These are phyloP conservation scores for Fusarium euwallaceae DNA, from an alignment of 2,329 filamentous ascomycete genomes.

Conservation along the genomic window DNA sequence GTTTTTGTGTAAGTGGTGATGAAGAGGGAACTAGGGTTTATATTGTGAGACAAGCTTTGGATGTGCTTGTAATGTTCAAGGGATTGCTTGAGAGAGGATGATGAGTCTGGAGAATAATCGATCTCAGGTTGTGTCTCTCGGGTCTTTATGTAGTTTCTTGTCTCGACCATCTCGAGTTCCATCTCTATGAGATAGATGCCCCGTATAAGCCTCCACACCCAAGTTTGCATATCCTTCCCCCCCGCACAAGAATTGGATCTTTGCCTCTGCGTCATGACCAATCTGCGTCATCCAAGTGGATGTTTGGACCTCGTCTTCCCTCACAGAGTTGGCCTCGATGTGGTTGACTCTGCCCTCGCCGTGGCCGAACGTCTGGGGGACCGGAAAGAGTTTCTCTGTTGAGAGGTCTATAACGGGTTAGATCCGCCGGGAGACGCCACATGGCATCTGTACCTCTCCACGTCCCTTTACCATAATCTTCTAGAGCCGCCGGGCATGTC, in stretches of 20 bases:
- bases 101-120: slow-evolving; percentile 25
- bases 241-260: slow-evolving; percentile 31
- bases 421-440: slow-evolving; percentile 34
- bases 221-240: slow-evolving; percentile 32
- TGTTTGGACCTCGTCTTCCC: slow-evolving; percentile 33
- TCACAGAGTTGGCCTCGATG: slow-evolving; percentile 32
- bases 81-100: slow-evolving; percentile 15
- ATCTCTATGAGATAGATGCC: slow-evolving; percentile 11
- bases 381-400: slow-evolving; percentile 42
- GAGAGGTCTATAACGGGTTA: slow-evolving; percentile 31
- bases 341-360: slow-evolving; percentile 26
- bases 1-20: slow-evolving; percentile 26
- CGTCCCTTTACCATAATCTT: not conserved
- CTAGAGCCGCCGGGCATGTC: slow-evolving; percentile 42
- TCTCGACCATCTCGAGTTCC: slow-evolving; percentile 7
- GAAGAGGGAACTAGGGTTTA: not conserved
- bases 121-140: slow-evolving; percentile 3
- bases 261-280: slow-evolving; percentile 31
- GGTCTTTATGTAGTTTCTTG: slow-evolving; percentile 34
- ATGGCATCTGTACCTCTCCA: not conserved
- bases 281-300: slow-evolving; percentile 39
- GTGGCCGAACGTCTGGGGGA: slow-evolving; percentile 42
- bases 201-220: slow-evolving; percentile 8
- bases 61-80: not conserved
- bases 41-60: not conserved